phyloP scores from a whole-genome alignment of 495 filamentous ascomycete genomes.

The Penicillium waksmanii region DNA sequence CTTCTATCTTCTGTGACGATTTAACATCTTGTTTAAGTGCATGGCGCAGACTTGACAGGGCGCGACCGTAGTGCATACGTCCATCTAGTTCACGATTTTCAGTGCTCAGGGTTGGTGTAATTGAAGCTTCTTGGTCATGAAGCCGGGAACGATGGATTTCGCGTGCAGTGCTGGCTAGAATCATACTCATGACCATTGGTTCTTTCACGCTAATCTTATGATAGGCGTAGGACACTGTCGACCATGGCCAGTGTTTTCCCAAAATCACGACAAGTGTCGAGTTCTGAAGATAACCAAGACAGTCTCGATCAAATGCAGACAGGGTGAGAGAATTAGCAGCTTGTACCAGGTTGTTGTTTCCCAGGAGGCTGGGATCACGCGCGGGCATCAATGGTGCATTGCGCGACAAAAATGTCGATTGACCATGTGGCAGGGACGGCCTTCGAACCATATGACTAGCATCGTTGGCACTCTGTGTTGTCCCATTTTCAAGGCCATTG shows the following conservation, averaged over 20 bases:
- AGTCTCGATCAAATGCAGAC: slow-evolving; percentile 33
- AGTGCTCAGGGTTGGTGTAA: slow-evolving; percentile 11
- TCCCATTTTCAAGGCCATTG: slow-evolving; percentile 13
- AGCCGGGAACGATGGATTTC: slow-evolving; percentile 33
- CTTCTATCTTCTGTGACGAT: slow-evolving; percentile 32
- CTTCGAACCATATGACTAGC: neutral
- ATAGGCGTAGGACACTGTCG: slow-evolving; percentile 37
- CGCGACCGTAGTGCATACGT: slow-evolving; percentile 35
- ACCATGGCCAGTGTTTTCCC: slow-evolving; percentile 44
- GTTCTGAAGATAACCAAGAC: slow-evolving; percentile 33
- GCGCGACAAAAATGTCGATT: neutral
- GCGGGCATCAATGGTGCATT: slow-evolving; percentile 13
- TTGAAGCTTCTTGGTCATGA: slow-evolving; percentile 21
- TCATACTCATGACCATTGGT: slow-evolving; percentile 43
- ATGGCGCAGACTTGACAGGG: slow-evolving; percentile 34
- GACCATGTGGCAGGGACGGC: neutral
- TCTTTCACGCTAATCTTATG: slow-evolving; percentile 35
- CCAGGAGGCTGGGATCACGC: slow-evolving; percentile 4
- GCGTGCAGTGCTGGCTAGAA: slow-evolving; percentile 36
- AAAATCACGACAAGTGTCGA: slow-evolving; percentile 36
- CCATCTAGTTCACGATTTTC: slow-evolving; percentile 28
- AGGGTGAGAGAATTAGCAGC: slow-evolving; percentile 36
- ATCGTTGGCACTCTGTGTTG: neutral
- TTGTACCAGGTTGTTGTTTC: slow-evolving; percentile 13
- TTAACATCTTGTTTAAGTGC: slow-evolving; percentile 35